Evolutionary conservation across 2,329 filamentous ascomycete genomes (phyloP).

Genomic region (Fusarium clavum): DNA sequence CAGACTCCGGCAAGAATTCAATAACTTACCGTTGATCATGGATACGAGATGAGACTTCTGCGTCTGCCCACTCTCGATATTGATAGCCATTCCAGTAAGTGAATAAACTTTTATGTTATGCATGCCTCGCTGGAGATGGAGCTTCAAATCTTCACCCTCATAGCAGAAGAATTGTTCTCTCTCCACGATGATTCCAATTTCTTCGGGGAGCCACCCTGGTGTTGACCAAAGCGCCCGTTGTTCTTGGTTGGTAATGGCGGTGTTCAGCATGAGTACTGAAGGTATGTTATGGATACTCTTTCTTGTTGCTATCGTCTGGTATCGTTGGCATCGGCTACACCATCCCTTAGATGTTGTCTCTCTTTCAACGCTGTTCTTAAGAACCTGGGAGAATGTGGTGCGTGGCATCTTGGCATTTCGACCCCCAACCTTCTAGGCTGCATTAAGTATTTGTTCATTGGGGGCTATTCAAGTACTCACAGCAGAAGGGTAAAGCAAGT

Average conservation of each 20-base stretch:
- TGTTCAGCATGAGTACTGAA: slow-evolving; percentile 88
- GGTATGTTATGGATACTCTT: slow-evolving; percentile 88
- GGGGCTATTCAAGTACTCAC: slow-evolving; percentile 41
- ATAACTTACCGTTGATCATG: slow-evolving; percentile 78
- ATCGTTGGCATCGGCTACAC: slow-evolving; percentile 91
- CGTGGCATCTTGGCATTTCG: slow-evolving; percentile 64
- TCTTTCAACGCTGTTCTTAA: slow-evolving; percentile 92
- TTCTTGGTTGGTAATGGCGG: slow-evolving; percentile 77
- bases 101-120: slow-evolving; percentile 91
- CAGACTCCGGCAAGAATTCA: background rate
- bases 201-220: slow-evolving; percentile 90
- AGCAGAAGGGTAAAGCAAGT: slow-evolving; percentile 79
- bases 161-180: slow-evolving; percentile 95
- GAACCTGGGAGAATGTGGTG: slow-evolving; percentile 84
- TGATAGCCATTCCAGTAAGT: slow-evolving; percentile 87
- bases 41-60: slow-evolving; percentile 93
- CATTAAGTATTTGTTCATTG: slow-evolving; percentile 9
- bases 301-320: slow-evolving; percentile 86
- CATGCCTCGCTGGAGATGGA: slow-evolving; percentile 81
- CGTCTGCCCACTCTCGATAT: slow-evolving; percentile 86
- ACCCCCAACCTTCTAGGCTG: slow-evolving; percentile 57
- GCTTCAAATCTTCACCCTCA: slow-evolving; percentile 87
- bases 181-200: slow-evolving; percentile 92
- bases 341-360: slow-evolving; percentile 91
- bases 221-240: slow-evolving; percentile 87